Evolutionary conservation across 441 rosid genomes (phyloP).

Genomic region (Raphanus hybrid): DNA sequence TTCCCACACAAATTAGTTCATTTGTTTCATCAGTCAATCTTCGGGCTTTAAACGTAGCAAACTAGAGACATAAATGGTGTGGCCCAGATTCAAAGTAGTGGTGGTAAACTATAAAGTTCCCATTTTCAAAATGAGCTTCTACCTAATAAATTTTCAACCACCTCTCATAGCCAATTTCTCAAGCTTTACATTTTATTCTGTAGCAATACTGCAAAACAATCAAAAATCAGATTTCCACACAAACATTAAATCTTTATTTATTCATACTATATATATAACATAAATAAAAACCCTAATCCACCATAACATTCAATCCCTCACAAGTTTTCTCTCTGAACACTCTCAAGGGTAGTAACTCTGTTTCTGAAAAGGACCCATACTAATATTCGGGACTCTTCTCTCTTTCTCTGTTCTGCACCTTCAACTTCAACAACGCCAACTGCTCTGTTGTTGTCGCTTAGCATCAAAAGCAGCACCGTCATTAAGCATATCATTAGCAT

Average conservation of each 20-base stretch:
- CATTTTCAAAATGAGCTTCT: background rate
- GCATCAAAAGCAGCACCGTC: constrained; percentile 83
- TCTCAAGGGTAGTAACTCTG: background rate
- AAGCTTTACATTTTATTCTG: background rate
- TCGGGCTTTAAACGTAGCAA: background rate
- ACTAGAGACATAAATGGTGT: background rate
- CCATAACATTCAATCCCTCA: constrained; percentile 1
- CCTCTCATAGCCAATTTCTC: background rate
- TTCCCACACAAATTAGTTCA: background rate
- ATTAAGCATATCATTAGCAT: constrained; percentile 82
- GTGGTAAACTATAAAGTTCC: background rate
- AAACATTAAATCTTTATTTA: background rate
- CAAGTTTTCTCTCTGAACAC: constrained; percentile 13
- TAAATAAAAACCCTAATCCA: background rate
- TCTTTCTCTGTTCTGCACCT: background rate
- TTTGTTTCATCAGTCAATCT: background rate
- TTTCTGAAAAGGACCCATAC: constrained; percentile 14
- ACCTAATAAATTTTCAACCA: background rate
- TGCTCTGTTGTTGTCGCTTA: constrained; percentile 61
- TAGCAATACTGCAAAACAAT: constrained; percentile 4
- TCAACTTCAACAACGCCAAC: constrained; percentile 47
- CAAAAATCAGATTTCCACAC: background rate
- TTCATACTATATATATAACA: background rate
- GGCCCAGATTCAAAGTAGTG: background rate
- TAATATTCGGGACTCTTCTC: constrained; percentile 21